Percentiles rank a stretch among this genome's conserved stretches.
These are phyloP conservation scores for Coelomomyces lativittatus DNA, from an alignment of 371 early-diverging fungal species.

Conservation along the genomic window DNA sequence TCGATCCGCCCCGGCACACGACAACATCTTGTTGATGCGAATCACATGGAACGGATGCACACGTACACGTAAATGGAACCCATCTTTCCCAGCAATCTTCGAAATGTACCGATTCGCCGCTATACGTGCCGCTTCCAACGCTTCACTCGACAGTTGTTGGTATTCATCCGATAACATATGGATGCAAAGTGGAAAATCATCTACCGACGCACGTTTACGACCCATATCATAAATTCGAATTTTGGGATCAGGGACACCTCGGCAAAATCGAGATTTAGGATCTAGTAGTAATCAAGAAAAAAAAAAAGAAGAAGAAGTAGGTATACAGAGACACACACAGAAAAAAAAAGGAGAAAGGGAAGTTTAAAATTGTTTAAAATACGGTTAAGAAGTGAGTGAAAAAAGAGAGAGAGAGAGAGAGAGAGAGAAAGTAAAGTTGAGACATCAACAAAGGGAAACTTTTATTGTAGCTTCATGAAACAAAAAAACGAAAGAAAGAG, in stretches of 20 bases:
- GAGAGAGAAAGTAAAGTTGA: no score
- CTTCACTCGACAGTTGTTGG: conserved; percentile 98
- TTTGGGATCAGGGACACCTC: conserved; percentile 99
- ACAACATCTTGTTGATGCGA: conserved; percentile 99
- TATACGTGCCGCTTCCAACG: conserved; percentile 99
- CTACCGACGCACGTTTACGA: conserved; percentile 95
- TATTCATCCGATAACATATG: conserved; percentile 96
- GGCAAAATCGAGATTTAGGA: conserved; percentile 98
- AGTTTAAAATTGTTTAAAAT: no score
- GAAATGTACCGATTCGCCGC: conserved; percentile 99
- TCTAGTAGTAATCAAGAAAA: conserved; percentile 10
- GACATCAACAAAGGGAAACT: no score
- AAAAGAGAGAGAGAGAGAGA: no score
- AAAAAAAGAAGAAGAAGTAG: background rate
- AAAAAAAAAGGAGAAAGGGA: no score
- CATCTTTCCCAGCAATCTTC: conserved; percentile 96
- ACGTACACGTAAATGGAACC: conserved; percentile 98
- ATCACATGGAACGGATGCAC: conserved; percentile 99
- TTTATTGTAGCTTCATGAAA: no score
- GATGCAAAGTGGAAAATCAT: conserved; percentile 92
- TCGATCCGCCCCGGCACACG: conserved; percentile 99
- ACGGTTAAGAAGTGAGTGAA: no score
- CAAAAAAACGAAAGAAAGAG: no score
- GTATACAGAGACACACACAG: background rate
- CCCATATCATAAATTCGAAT: conserved; percentile 98